Base-by-base conservation (phyloP, 2,329 filamentous ascomycete species). In the Podosphaera leucotricha region DNA sequence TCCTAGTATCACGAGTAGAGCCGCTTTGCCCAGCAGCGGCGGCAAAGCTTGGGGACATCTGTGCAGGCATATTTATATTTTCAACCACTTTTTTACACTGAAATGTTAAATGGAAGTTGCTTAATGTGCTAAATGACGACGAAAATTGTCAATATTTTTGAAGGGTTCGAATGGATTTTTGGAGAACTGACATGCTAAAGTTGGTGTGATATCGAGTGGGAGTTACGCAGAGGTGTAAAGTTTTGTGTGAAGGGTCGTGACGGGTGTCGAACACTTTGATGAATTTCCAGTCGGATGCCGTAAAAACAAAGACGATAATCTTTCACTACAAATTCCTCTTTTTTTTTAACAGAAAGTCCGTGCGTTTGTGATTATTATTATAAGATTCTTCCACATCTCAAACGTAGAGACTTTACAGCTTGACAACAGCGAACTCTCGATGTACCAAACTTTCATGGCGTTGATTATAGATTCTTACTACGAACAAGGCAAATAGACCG, bases 11-110 rank as follows among this genome's bases (percentile, higher is more conserved):
- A 60, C 68, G 72, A 63, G 60, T 75, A 59, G 67, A 64, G 55
- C 70, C 76, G 55, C 70, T 76, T 61, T 82, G 79, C 61, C 80
- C 80, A 60, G 80, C 80, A 56, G 80, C 80, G 59, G 80, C 84
- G 60, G 80, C 80, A 64, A 86, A 86, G 68, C 78, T 85, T 55
- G 80, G 83, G 56, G 79, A 76, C 61, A 84, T 71, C 65, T 80
- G 77, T 60, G 76, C 74, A 65, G 78, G 72, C 79, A 84, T 71
- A 41, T 47, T 55, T 48, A 46, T 43, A 36, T 43, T 15, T 41
- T 33, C 11, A n/a, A 13, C 15, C 28, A 33, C 28, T 33, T 13
- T 33, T 33, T 33, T n/a, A 13, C 28, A 33, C 28, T 7, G 28
- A 13, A 33, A 11, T 7, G 15, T 11, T 13, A 33, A 33, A 7